These are phyloP conservation scores for Pythium chondricola DNA, from an alignment of 352 stramenopile species.

Conservation along the genomic window DNA sequence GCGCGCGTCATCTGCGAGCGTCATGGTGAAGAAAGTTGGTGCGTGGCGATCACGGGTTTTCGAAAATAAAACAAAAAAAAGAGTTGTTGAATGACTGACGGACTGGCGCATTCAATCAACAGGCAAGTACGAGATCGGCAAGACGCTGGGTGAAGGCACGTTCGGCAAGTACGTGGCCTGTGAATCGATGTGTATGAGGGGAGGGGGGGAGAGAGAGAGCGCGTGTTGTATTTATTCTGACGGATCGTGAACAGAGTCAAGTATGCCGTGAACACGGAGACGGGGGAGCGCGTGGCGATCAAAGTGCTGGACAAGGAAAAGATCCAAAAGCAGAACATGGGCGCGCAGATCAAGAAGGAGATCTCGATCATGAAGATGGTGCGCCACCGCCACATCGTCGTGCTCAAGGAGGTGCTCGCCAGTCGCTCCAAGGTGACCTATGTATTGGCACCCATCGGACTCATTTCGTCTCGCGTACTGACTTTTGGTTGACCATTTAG, in stretches of 20 bases:
- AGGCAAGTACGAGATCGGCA: conserved; percentile 96
- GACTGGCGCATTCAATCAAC: conserved; percentile 16
- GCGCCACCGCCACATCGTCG: conserved; percentile 84
- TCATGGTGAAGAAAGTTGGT: conserved; percentile 68
- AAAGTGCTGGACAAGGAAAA: conserved; percentile 98
- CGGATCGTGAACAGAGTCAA: conserved; percentile 68
- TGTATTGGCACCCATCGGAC: background rate
- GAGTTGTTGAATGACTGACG: background rate
- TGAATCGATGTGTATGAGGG: background rate
- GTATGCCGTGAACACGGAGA: conserved; percentile 95
- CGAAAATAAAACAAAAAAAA: conserved; percentile 16
- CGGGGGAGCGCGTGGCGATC: conserved; percentile 93
- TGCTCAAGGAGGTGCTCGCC: conserved; percentile 87
- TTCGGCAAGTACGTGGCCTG: conserved; percentile 90
- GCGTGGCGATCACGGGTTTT: conserved; percentile 1
- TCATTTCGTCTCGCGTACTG: background rate
- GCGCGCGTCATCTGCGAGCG: no score
- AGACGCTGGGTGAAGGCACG: conserved; percentile 94
- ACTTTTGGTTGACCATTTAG: conserved; percentile 36
- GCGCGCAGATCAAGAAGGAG: conserved; percentile 97
- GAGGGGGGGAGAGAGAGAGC: background rate
- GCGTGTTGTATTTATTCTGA: background rate
- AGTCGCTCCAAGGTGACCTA: conserved; percentile 90
- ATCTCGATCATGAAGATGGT: conserved; percentile 99
- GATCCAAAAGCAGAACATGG: conserved; percentile 98